Evolutionary conservation across 108 stramenopile species (phyloP).

Genomic region (Cyclotella sp.): DNA sequence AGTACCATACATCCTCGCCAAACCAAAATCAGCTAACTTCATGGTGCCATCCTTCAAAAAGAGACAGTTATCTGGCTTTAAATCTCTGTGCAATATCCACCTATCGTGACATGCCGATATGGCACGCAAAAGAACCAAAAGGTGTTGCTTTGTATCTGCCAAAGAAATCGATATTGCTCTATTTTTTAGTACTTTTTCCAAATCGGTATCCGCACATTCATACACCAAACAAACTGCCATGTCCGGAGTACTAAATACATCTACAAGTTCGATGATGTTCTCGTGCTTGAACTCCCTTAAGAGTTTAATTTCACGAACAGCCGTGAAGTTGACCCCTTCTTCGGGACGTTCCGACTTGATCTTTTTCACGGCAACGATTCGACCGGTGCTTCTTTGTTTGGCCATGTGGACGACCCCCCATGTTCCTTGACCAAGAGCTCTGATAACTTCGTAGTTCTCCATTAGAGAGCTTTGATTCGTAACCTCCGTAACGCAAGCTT

Average conservation of each 20-base stretch:
- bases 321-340: conserved; percentile 95
- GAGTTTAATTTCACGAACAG: conserved; percentile 95
- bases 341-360: conserved; percentile 89
- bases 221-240: conserved; percentile 88
- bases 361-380: conserved; percentile 90
- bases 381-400: conserved; percentile 86
- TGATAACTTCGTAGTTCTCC: conserved; percentile 88
- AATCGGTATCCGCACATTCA: conserved; percentile 91
- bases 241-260: conserved; percentile 88
- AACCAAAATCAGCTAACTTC: conserved; percentile 92
- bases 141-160: conserved; percentile 88
- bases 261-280: conserved; percentile 90
- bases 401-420: conserved; percentile 94
- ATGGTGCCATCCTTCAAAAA: conserved; percentile 87
- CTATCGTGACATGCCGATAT: conserved; percentile 87
- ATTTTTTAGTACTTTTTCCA: conserved; percentile 89
- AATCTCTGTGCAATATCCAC: conserved; percentile 90
- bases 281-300: conserved; percentile 93
- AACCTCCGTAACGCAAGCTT: no score
- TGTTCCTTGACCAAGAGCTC: conserved; percentile 89
- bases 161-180: conserved; percentile 77
- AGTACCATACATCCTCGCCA: conserved; percentile 88
- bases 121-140: conserved; percentile 71
- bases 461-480: conserved; percentile 36
- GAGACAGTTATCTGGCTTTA: conserved; percentile 87